phyloP scores from a whole-genome alignment of 257 asterid species.

The Solanum tarapatanum region DNA sequence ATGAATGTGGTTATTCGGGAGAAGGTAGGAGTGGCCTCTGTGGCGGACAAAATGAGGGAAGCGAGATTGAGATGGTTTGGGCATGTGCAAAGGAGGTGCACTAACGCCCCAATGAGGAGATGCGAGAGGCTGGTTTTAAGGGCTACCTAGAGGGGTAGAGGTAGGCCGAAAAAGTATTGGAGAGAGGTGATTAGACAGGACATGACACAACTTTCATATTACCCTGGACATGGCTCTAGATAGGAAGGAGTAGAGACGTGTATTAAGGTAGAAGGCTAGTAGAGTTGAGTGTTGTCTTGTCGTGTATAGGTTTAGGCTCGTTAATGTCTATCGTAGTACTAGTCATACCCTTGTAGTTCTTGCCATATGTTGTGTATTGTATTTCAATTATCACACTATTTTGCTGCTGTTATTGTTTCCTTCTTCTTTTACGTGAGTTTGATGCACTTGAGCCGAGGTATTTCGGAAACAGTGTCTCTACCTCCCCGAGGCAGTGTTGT shows the following conservation, averaged over 20 bases:
- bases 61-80: too few species aligned
- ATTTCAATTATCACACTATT: too few species aligned
- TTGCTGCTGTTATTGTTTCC: background rate
- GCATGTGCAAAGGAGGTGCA: too few species aligned
- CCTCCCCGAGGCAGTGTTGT: background rate
- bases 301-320: background rate
- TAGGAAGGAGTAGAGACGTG: background rate
- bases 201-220: background rate
- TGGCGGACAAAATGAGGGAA: too few species aligned
- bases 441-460: background rate
- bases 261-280: background rate
- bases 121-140: too few species aligned
- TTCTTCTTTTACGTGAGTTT: background rate
- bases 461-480: background rate
- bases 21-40: too few species aligned
- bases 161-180: too few species aligned
- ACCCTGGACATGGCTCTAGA: background rate
- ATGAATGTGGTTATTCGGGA: background rate
- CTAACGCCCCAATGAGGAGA: too few species aligned
- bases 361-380: background rate
- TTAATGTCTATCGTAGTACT: background rate
- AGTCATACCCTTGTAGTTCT: background rate
- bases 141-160: too few species aligned
- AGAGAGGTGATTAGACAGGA: background rate
- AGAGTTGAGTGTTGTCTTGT: background rate